Conservation (phyloP, 2,329 filamentous ascomycete genomes). For the Colletotrichum chrysophilum region DNA sequence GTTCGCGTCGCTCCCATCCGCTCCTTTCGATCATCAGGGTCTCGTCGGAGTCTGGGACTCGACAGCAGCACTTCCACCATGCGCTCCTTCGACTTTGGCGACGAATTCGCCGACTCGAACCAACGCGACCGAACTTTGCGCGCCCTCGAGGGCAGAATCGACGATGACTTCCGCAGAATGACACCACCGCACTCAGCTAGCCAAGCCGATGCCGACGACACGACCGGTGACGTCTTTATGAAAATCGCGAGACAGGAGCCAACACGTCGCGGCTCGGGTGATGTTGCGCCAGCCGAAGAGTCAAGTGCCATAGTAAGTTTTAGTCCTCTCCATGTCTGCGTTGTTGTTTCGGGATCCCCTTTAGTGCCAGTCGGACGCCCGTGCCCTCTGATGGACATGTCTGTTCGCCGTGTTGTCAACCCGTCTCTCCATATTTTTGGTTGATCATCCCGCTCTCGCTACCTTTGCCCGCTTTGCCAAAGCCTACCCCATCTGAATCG, state of each 20-base stretch:
- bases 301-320: slow-evolving; percentile 53
- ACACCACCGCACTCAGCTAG: slow-evolving; percentile 45
- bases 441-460: neutral
- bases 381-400: slow-evolving; percentile 12
- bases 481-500: neutral
- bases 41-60: slow-evolving; percentile 57
- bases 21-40: slow-evolving; percentile 60
- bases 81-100: slow-evolving; percentile 48
- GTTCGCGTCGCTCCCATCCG: slow-evolving; percentile 59
- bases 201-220: slow-evolving; percentile 53
- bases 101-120: slow-evolving; percentile 46
- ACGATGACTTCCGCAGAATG: slow-evolving; percentile 41
- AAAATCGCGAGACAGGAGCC: slow-evolving; percentile 62
- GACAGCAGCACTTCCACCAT: slow-evolving; percentile 55
- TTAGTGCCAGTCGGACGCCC: slow-evolving; percentile 12
- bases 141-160: slow-evolving; percentile 52
- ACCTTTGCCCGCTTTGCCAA: neutral
- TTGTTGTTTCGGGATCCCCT: slow-evolving; percentile 17
- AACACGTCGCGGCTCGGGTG: slow-evolving; percentile 39
- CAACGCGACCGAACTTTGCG: slow-evolving; percentile 56
- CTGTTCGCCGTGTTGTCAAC: slow-evolving; percentile 4
- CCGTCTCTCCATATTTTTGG: slow-evolving; percentile 9
- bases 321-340: slow-evolving; percentile 3
- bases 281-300: slow-evolving; percentile 36
- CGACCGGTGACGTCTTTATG: slow-evolving; percentile 60